Base-by-base conservation (phyloP, 441 rosid genomes). In the Viola pubescens region DNA sequence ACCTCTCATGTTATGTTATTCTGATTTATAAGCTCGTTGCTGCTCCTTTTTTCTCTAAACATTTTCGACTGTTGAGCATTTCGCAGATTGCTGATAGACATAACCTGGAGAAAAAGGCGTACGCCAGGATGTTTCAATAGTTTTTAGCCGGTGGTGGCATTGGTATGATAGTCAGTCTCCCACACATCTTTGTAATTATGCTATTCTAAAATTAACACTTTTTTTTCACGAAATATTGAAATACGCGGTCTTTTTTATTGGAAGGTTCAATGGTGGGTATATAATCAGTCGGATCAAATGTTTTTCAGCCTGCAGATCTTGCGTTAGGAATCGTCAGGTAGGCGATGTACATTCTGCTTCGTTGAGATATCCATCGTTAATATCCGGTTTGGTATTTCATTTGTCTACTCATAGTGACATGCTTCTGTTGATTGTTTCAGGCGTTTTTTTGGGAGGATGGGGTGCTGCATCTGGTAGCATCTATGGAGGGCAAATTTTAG, bases 101-200 rank as follows among this genome's bases (percentile, higher is more conserved):
- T 13, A 73, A 71, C 48, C 61, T 40, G 60, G 81, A 79, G 75
- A 79, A 76, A 69, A 73, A 57, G 61, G 73, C 78, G 6, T 76
- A 68, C 59, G 57, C 76, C n/a, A 73, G 54, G 65, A 79, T 79
- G 78, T 74, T 74, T 54, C 72, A 74, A 59, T 68, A 71, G 71
- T 19, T 5, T 60, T 58, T 13, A 53, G 58, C 38, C n/a, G 6
- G 56, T 26, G 14, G 41, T 14, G 42, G 19, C 56, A 26, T 26
- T 26, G 34, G 59, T 54, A 65, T 54, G 51, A 48, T 43, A 65
- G 11, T 7, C n/a, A 2, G 48, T 9, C 7, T 4, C n/a, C 9
- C 9, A 8, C 19, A 43, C 16, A 39, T 14, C 45, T 40, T 45
- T 5, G 50, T 7, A 34, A 45, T 56, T 57, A 46, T 19, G 11